phyloP scores from a whole-genome alignment of 768 basidiomycete genomes.

The Amanita rimosa region DNA sequence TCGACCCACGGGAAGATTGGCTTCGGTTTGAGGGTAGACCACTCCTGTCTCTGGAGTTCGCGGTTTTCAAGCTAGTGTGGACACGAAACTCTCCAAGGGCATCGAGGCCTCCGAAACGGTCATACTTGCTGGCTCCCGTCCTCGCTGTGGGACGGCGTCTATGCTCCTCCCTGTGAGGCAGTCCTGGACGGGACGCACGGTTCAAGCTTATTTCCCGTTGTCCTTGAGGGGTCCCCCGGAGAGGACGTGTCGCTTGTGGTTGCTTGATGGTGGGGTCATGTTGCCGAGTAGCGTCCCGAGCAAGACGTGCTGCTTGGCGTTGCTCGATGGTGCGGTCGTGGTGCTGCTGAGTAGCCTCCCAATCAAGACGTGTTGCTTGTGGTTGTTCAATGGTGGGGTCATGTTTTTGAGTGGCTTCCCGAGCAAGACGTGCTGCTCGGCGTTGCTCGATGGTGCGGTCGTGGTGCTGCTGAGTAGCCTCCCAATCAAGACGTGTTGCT shows the following conservation, averaged over 20 bases:
- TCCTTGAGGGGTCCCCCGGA: background rate
- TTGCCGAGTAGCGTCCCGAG: conserved; percentile 9
- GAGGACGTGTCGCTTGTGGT: background rate
- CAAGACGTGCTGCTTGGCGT: no score
- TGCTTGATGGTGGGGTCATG: background rate
- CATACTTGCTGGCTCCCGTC: background rate
- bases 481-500: background rate
- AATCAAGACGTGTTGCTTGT: background rate
- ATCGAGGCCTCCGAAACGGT: background rate
- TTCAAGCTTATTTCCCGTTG: background rate
- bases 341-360: no score
- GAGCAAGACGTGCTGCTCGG: conserved; percentile 14
- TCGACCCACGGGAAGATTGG: background rate
- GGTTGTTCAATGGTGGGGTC: background rate
- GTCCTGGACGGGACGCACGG: background rate
- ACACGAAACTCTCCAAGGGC: background rate
- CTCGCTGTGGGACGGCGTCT: background rate
- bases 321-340: no score
- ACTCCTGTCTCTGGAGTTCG: background rate
- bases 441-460: no score
- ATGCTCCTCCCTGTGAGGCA: background rate
- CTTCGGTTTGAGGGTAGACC: no score
- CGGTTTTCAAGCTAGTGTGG: background rate
- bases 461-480: no score
- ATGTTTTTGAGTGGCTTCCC: conserved; percentile 7